Conservation (phyloP, 176 grass and related monocot genomes). For the Miscanthus lutarioriparius region DNA sequence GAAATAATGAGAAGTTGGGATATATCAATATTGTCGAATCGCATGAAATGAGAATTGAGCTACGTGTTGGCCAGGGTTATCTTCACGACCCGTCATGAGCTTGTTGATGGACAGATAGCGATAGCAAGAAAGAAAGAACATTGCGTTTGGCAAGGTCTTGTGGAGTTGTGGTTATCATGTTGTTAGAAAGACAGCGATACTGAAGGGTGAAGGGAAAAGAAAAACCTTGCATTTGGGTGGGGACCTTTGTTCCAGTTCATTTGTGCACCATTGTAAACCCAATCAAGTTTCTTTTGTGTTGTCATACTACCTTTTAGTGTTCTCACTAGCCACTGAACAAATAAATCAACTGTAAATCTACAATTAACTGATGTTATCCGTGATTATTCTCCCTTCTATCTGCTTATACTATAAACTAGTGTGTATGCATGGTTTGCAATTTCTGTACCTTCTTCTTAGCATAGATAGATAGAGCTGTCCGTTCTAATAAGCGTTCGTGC, state of each 20-base stretch:
- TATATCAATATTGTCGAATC: no score
- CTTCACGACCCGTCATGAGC: background rate
- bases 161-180: background rate
- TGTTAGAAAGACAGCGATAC: background rate
- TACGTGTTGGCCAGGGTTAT: constrained; percentile 10
- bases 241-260: background rate
- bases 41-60: no score
- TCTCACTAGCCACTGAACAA: background rate
- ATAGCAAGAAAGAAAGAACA: background rate
- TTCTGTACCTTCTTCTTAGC: background rate
- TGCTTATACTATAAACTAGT: background rate
- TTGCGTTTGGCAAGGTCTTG: background rate
- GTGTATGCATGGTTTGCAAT: background rate
- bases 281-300: background rate
- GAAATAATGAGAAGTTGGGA: background rate
- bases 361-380: background rate
- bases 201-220: background rate
- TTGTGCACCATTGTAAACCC: background rate
- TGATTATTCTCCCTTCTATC: background rate
- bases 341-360: background rate
- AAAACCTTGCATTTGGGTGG: background rate
- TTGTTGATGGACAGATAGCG: background rate
- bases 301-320: background rate
- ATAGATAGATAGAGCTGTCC: background rate
- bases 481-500: background rate